A percentile compares a stretch with the other conserved stretches of the same genome.
Conservation (phyloP, 2,329 filamentous ascomycete species). For the Trichoderma sp. region DNA sequence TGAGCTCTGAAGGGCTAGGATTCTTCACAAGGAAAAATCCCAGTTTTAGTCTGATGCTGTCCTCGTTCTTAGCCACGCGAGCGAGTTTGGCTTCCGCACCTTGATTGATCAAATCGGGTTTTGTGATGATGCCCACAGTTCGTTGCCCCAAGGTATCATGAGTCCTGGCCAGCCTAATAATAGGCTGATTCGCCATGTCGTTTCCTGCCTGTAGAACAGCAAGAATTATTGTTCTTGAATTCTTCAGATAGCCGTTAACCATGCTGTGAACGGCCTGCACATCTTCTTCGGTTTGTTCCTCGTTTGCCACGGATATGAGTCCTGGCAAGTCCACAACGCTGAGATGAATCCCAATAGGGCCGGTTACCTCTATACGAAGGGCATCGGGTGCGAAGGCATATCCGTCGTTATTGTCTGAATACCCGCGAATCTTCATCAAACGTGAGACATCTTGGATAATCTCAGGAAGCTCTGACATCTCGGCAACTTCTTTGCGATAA, state of each 20-base stretch:
- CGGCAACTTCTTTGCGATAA: background rate
- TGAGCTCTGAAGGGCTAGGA: background rate
- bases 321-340: conserved; percentile 15
- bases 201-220: background rate
- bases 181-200: background rate
- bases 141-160: background rate
- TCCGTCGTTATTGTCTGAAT: background rate
- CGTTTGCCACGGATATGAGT: background rate
- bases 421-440: background rate
- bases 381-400: background rate
- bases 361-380: background rate
- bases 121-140: conserved; percentile 1
- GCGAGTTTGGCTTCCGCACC: background rate
- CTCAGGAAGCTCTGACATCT: background rate
- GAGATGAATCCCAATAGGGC: conserved; percentile 6
- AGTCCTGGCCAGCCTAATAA: background rate
- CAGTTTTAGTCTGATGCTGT: background rate
- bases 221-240: conserved; percentile 8
- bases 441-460: background rate
- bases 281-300: background rate
- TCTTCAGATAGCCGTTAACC: background rate
- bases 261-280: background rate
- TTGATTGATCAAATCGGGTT: conserved; percentile 3
- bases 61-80: background rate
- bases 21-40: background rate